Evolutionary conservation across 1,284 basidiomycete genomes (phyloP).

Genomic region (Veloboletus limbatus): DNA sequence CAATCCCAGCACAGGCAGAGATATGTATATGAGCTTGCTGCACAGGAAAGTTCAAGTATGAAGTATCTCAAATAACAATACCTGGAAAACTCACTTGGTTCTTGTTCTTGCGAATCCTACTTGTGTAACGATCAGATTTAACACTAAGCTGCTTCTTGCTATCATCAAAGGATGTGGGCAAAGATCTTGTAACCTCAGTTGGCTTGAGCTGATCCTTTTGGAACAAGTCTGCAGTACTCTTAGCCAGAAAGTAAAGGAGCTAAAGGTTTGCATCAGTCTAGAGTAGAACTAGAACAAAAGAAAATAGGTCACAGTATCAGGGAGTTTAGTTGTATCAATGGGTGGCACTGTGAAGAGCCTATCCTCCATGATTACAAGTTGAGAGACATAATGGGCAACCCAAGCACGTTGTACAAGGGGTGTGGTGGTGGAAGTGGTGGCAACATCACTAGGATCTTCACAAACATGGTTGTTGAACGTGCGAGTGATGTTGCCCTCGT

Average conservation of each 20-base stretch:
- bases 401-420: slow-evolving; percentile 51
- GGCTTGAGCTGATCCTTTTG: slow-evolving; percentile 49
- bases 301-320: slow-evolving; percentile 31
- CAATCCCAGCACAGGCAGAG: slow-evolving; percentile 12
- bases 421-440: slow-evolving; percentile 8
- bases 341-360: slow-evolving; percentile 29
- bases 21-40: slow-evolving; percentile 21
- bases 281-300: background rate
- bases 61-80: background rate
- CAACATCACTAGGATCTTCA: slow-evolving; percentile 13
- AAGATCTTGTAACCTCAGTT: slow-evolving; percentile 37
- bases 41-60: slow-evolving; percentile 1
- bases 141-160: slow-evolving; percentile 28
- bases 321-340: slow-evolving; percentile 43
- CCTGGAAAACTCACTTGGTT: slow-evolving; percentile 26
- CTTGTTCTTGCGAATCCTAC: slow-evolving; percentile 36
- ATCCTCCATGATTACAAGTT: slow-evolving; percentile 20
- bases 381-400: slow-evolving; percentile 45
- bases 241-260: slow-evolving; percentile 44
- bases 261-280: slow-evolving; percentile 9
- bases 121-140: slow-evolving; percentile 41
- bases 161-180: slow-evolving; percentile 27
- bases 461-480: slow-evolving; percentile 43
- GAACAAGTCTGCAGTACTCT: slow-evolving; percentile 47
- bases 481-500: slow-evolving; percentile 39